Evolutionary conservation across 1,139 yeast genomes (phyloP).

Genomic region (Geotrichum macrosporum): DNA sequence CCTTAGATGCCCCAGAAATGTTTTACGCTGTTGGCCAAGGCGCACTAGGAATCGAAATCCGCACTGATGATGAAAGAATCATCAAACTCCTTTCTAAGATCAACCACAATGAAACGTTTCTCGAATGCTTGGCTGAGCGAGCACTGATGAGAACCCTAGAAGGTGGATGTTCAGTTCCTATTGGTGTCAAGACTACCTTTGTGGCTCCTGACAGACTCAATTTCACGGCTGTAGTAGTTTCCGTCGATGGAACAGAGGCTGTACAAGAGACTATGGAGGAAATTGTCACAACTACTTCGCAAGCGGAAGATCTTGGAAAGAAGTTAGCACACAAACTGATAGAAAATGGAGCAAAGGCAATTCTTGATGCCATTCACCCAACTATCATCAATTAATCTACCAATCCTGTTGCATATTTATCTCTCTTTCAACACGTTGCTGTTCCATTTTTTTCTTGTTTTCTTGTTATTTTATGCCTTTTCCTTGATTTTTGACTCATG

Average conservation of each 20-base stretch:
- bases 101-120: constrained; percentile 62
- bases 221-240: constrained; percentile 63
- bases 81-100: constrained; percentile 55
- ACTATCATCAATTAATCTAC: constrained; percentile 14
- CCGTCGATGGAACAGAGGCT: constrained; percentile 71
- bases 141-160: constrained; percentile 81
- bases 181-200: constrained; percentile 73
- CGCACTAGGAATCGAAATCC: constrained; percentile 87
- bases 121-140: constrained; percentile 87
- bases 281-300: constrained; percentile 45
- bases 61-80: constrained; percentile 60
- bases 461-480: no score
- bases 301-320: constrained; percentile 69
- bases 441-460: background rate
- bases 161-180: constrained; percentile 98
- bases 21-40: constrained; percentile 98
- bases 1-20: constrained; percentile 76
- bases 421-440: background rate
- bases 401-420: constrained; percentile 1
- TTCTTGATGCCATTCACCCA: constrained; percentile 52
- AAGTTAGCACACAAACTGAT: constrained; percentile 64
- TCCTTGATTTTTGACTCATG: no score
- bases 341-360: constrained; percentile 73
- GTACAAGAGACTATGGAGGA: constrained; percentile 52
- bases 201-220: constrained; percentile 48